These are phyloP conservation scores for Botrytis cinerea DNA, from an alignment of 2,329 filamentous ascomycete species.

Conservation along the genomic window DNA sequence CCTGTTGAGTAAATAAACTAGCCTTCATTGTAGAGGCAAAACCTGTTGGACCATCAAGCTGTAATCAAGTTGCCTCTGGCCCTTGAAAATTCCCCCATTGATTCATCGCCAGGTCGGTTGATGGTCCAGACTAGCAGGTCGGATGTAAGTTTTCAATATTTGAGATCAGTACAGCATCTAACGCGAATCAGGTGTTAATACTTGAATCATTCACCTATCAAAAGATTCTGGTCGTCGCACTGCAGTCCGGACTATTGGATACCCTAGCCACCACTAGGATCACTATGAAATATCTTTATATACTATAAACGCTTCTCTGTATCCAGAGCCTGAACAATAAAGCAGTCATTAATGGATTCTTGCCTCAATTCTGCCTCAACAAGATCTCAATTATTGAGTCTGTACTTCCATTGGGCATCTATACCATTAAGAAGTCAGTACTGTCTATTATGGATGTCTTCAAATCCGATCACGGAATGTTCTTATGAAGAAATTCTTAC, in stretches of 20 bases:
- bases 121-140: neutral
- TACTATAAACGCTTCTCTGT: neutral
- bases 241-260: neutral
- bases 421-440: neutral
- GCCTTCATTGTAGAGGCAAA: neutral
- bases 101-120: neutral
- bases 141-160: neutral
- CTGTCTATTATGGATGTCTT: neutral
- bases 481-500: neutral
- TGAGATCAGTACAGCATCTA: neutral
- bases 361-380: neutral
- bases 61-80: neutral
- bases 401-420: conserved; percentile 8
- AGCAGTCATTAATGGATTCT: neutral
- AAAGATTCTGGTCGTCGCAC: neutral
- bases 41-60: neutral
- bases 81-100: neutral
- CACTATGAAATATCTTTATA: neutral
- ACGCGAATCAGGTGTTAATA: neutral
- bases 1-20: neutral
- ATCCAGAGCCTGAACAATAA: neutral
- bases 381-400: conserved; percentile 22
- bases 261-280: neutral
- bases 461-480: neutral
- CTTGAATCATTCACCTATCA: neutral